A percentile compares a stretch with the other conserved stretches of the same genome.
Conservation (phyloP, 2,329 filamentous ascomycete species). For the Sarocladium brachiariae region DNA sequence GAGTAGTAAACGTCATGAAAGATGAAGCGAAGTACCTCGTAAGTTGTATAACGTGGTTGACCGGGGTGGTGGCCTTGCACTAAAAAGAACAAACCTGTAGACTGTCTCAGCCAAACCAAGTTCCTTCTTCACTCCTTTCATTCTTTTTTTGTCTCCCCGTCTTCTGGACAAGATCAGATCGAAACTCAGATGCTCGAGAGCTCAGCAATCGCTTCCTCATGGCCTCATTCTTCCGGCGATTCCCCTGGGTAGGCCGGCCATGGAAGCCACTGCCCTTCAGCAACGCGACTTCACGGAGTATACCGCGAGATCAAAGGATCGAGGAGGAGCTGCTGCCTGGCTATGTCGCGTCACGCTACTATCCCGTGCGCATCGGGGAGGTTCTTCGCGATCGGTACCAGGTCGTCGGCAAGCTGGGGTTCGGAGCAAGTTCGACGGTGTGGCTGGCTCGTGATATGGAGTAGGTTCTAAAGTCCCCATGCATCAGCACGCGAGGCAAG, state of each 20-base stretch:
- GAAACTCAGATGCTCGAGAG: too few species aligned
- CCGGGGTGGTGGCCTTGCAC: too few species aligned
- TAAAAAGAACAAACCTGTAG: too few species aligned
- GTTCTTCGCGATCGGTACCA: conserved; percentile 18
- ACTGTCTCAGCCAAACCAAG: too few species aligned
- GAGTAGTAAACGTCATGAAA: too few species aligned
- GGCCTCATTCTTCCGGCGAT: not conserved
- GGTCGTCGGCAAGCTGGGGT: conserved; percentile 21
- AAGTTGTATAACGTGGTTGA: too few species aligned
- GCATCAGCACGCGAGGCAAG: too few species aligned
- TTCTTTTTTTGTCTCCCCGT: too few species aligned
- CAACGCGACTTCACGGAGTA: not conserved
- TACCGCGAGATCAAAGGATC: conserved; percentile 9
- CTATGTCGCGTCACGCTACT: conserved; percentile 17
- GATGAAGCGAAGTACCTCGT: too few species aligned
- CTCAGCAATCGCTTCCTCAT: not conserved
- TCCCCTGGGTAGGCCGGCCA: not conserved
- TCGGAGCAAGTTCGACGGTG: conserved; percentile 18
- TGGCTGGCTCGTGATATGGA: conserved; percentile 11
- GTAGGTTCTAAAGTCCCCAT: too few species aligned
- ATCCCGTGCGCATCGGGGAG: conserved; percentile 18
- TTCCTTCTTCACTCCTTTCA: too few species aligned
- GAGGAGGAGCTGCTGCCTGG: conserved; percentile 20
- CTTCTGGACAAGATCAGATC: too few species aligned
- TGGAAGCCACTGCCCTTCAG: not conserved